Percentiles rank a stretch among this genome's conserved stretches.
phyloP scores from a whole-genome alignment of 2,329 filamentous ascomycete species.

The Epichloe gansuensis region DNA sequence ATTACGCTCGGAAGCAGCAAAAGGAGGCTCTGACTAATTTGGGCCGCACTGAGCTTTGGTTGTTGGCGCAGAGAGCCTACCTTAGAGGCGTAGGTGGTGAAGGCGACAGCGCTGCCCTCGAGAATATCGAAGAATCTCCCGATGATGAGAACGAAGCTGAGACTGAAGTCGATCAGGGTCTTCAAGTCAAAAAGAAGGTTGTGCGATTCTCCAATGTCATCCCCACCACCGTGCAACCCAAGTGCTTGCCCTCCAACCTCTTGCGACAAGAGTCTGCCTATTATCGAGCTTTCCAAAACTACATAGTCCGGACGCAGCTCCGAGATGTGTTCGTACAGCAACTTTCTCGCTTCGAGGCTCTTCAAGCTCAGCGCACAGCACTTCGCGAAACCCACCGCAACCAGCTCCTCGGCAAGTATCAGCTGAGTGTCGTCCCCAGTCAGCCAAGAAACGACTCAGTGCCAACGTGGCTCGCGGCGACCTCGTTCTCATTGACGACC shows the following conservation, averaged over 20 bases:
- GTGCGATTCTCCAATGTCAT: constrained; percentile 58
- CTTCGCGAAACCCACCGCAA: constrained; percentile 62
- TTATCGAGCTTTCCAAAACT: constrained; percentile 74
- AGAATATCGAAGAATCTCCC: constrained; percentile 24
- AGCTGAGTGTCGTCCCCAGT: constrained; percentile 60
- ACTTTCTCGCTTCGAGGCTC: constrained; percentile 72
- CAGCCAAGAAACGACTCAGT: constrained; percentile 58
- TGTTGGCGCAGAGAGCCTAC: constrained; percentile 70
- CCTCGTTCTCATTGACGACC: constrained; percentile 49
- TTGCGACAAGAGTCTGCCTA: constrained; percentile 62
- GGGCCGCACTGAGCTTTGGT: constrained; percentile 78
- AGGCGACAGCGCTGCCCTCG: constrained; percentile 23
- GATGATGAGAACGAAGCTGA: constrained; percentile 19
- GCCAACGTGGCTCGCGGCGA: constrained; percentile 64
- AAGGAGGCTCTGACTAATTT: constrained; percentile 60
- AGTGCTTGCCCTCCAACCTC: constrained; percentile 40
- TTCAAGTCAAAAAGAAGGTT: constrained; percentile 48
- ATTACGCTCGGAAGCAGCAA: constrained; percentile 63
- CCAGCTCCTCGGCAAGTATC: constrained; percentile 75
- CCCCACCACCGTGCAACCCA: constrained; percentile 32
- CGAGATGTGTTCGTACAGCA: constrained; percentile 77
- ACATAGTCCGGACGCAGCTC: constrained; percentile 51
- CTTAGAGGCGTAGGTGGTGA: constrained; percentile 51
- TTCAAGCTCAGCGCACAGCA: constrained; percentile 72
- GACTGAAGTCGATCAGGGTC: constrained; percentile 15